Base-by-base conservation (phyloP, 2,329 filamentous ascomycete species). In the Alternaria triticina region DNA sequence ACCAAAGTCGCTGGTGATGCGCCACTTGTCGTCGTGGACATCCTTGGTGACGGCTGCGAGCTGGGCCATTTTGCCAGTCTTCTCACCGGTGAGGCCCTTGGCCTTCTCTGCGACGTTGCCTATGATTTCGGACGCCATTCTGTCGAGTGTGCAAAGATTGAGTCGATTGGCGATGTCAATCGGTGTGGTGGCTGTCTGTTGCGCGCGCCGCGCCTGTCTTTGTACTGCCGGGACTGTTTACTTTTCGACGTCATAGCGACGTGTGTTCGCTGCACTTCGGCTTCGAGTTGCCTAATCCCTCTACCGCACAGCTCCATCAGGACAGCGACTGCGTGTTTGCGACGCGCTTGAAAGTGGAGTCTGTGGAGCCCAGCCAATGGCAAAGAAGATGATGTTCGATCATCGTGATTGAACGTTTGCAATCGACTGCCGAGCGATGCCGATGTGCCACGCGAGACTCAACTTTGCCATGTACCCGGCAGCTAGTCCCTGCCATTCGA, bases 1-100 rank as follows among this genome's bases (percentile, higher is more conserved):
- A 22, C 93, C 93, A 80, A 86, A 92, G 73, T 97, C 93, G 52
- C 90, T 90, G 0, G 92, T 95, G 68, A 94, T 87, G 43, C 86
- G 84, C 30, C 85, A 83, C 40, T 87, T 84, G 54, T 74, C 69
- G 60, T 86, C 80, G 47, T 86, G 81, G 2, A 88, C 84, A 74
- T 92, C 85, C 58, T 88, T 86, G 4, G 82, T 90, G 65, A 89
- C 82, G 44, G 81, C 80, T 25, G 83, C 77, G 51, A 94, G 82
- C 71, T 94, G 89, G 15, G 84, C 83, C 25, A 87, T 73, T 83
- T 94, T 93, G 66, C 83, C 82, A 66, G 74, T 64, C 54, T 73
- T 65, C 43, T 70, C 77, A 36, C 79, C 72, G 17, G 68, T 56
- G 58, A 79, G 74, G 54, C 73, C 68, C 65, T 82, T 74, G 27